Evolutionary conservation across 306 rosid species (phyloP).

Genomic region (Sphenostylis stenocarpa): DNA sequence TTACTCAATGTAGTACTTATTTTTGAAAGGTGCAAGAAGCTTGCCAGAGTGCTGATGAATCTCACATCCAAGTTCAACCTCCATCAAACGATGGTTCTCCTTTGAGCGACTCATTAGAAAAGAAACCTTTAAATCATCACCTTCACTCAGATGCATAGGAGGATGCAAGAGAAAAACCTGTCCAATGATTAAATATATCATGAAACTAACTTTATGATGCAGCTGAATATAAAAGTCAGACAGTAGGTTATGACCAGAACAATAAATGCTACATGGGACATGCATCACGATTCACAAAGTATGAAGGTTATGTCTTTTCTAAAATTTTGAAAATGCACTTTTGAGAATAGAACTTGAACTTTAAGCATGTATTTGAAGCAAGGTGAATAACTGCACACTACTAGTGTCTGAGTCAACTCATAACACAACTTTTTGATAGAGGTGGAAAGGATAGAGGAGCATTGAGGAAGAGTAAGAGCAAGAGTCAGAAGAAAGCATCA

Average conservation of each 20-base stretch:
- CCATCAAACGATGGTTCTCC: slow-evolving; percentile 96
- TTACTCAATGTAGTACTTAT: slow-evolving; percentile 85
- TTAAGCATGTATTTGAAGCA: not conserved
- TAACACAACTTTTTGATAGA: not conserved
- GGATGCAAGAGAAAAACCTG: slow-evolving; percentile 89
- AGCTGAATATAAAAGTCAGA: slow-evolving; percentile 14
- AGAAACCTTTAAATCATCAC: slow-evolving; percentile 66
- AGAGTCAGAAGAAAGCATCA: not conserved
- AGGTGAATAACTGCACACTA: not conserved
- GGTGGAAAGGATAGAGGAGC: not conserved
- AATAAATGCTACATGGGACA: not conserved
- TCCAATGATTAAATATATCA: slow-evolving; percentile 17
- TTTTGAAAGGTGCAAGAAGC: slow-evolving; percentile 52
- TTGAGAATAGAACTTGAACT: slow-evolving; percentile 13
- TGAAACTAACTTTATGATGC: slow-evolving; percentile 9
- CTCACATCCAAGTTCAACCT: slow-evolving; percentile 82
- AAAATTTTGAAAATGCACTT: not conserved
- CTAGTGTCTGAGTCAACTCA: not conserved
- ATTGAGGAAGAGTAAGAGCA: not conserved
- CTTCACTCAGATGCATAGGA: slow-evolving; percentile 54
- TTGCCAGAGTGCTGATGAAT: slow-evolving; percentile 60
- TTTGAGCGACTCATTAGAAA: slow-evolving; percentile 83
- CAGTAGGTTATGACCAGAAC: not conserved
- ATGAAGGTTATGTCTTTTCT: not conserved
- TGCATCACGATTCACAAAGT: not conserved